Evolutionary conservation across 2,329 filamentous ascomycete species (phyloP).

Genomic region (Clonostachys byssicola): DNA sequence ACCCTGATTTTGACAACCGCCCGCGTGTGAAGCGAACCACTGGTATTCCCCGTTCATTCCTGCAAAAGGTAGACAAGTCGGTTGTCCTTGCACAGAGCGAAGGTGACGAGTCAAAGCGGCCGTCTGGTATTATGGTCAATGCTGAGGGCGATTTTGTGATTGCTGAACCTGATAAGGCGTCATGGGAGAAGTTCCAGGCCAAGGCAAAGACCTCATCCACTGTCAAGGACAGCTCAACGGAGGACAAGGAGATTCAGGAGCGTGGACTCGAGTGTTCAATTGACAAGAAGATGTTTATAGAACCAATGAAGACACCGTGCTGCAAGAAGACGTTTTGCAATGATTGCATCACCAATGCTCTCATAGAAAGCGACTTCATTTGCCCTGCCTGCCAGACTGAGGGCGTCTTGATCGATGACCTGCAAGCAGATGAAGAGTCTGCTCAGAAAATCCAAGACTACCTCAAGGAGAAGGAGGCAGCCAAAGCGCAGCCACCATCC

Average conservation of each 20-base stretch:
- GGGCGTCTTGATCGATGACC: conserved; percentile 88
- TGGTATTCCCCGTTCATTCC: conserved; percentile 90
- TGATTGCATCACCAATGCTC: conserved; percentile 98
- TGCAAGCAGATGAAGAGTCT: conserved; percentile 77
- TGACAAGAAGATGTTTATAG: conserved; percentile 97
- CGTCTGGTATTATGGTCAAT: conserved; percentile 93
- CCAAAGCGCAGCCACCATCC: conserved; percentile 21
- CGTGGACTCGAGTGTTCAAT: conserved; percentile 88
- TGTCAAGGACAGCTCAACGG: conserved; percentile 71
- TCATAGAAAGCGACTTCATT: conserved; percentile 96
- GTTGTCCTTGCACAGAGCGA: conserved; percentile 69
- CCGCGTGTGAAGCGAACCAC: conserved; percentile 94
- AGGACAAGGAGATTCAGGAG: conserved; percentile 83
- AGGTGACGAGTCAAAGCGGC: conserved; percentile 78
- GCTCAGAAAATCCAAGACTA: conserved; percentile 76
- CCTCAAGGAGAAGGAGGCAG: conserved; percentile 48
- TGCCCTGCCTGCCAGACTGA: conserved; percentile 91
- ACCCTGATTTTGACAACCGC: conserved; percentile 91
- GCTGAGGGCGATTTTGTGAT: conserved; percentile 97
- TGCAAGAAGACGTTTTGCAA: conserved; percentile 98
- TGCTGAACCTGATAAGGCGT: conserved; percentile 89
- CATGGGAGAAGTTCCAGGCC: conserved; percentile 96
- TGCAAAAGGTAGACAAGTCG: conserved; percentile 93
- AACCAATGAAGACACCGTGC: conserved; percentile 98
- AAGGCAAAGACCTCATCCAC: conserved; percentile 85